Evolutionary conservation across 2,329 filamentous ascomycete genomes (phyloP), one percentile per base, ranked within the genome.

Genomic region (Coniella vitis): DNA sequence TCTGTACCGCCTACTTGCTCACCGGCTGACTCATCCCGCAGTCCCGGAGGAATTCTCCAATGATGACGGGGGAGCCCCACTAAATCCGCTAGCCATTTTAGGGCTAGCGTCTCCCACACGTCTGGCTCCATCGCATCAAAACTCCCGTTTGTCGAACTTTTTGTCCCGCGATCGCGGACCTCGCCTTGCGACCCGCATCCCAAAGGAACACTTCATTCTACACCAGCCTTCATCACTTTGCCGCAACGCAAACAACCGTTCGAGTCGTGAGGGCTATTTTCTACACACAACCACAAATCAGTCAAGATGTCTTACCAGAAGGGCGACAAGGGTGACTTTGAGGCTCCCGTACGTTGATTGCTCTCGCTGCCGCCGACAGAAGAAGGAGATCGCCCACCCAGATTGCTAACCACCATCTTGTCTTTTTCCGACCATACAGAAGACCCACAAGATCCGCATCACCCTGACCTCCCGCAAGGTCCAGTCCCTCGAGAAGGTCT

Each of bases 361-460:
- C 17, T 12, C 39, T 38, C n/a, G n/a, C n/a, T n/a, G n/a, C n/a
- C n/a, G n/a, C n/a, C n/a, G n/a, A n/a, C n/a, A n/a, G n/a, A n/a
- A n/a, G n/a, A n/a, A n/a, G n/a, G n/a, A n/a, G n/a, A n/a, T n/a
- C n/a, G n/a, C n/a, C n/a, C n/a, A n/a, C n/a, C n/a, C n/a, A n/a
- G n/a, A 2, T 4, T 16, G 38, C 16, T 38, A 13, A 45, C 48
- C 13, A 51, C 40, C 41, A 41, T 21, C 12, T 4, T 9, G 3
- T 4, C 12, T 25, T 4, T 21, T 25, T 12, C 43, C 48, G 52
- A 58, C 45, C 52, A 55, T 61, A 60, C 60, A 86, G 82, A 94
- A 95, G 84, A 86, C 86, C 78, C 89, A 95, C 85, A 90, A 90
- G 78, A 95, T 95, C 82, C 88, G 91, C 71, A 96, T 97, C 82